These are phyloP conservation scores for Odonthalia washingtoniensis DNA, from an alignment of 31 red algal genomes.

Conservation along the genomic window DNA sequence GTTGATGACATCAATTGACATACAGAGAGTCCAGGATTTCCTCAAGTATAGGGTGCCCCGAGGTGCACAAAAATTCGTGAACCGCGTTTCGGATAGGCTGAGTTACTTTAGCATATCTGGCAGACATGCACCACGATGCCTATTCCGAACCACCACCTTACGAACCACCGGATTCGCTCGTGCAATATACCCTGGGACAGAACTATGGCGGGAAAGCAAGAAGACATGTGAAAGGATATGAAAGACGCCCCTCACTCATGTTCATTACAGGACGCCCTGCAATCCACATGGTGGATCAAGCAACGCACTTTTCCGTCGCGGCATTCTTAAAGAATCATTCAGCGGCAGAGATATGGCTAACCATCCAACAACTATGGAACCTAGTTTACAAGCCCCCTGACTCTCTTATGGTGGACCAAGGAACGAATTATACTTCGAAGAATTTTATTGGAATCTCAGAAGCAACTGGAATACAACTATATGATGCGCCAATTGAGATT, in stretches of 20 bases:
- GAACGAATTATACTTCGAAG: background rate
- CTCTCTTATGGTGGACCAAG: slow-evolving; percentile 27
- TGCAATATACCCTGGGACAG: slow-evolving; percentile 27
- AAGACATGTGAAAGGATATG: background rate
- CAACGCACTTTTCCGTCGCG: too few species aligned
- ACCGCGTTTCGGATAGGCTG: slow-evolving; percentile 8
- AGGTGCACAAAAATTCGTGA: background rate
- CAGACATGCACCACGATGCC: background rate
- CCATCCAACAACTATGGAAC: background rate
- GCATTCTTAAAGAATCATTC: background rate
- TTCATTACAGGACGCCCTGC: background rate
- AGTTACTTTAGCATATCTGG: background rate
- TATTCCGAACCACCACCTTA: too few species aligned
- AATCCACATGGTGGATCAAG: slow-evolving; percentile 3
- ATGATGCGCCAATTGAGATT: slow-evolving; percentile 10
- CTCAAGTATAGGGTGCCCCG: background rate
- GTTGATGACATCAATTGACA: background rate
- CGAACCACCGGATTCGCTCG: too few species aligned
- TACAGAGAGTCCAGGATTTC: background rate
- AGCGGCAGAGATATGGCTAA: background rate
- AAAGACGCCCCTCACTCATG: background rate
- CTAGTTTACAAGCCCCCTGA: slow-evolving; percentile 25
- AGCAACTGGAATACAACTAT: background rate
- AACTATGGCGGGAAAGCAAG: slow-evolving; percentile 32
- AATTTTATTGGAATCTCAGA: background rate